Evolutionary conservation across 1,284 basidiomycete genomes (phyloP), one percentile per base, ranked within the genome.

Genomic region (Puccinia novopanici): DNA sequence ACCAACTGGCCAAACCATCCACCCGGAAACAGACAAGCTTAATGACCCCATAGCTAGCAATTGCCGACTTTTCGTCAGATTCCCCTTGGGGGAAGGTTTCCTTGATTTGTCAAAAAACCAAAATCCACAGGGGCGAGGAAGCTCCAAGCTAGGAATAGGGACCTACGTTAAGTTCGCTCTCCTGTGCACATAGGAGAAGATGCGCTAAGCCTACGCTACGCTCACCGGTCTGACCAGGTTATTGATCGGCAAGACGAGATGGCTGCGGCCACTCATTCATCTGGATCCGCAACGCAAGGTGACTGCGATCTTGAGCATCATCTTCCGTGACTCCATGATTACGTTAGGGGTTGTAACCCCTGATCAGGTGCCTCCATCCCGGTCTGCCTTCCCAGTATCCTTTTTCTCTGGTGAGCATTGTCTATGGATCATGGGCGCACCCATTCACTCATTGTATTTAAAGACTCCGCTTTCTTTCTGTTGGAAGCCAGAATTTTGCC

Each of bases 111-210:
- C 1, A 34, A 34, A 34, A 2, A 34, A 34, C 1, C 4, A 34
- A n/a, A 12, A 17, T 22, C 52, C 22, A 54, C 52, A 54, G 52
- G 52, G 52, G 52, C 22, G 52, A 54, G 52, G 52, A 8, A 17
- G 15, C 52, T 17, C 52, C 15, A 54, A 17, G 52, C 45, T 48
- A 13, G 45, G 45, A 48, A 54, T 54, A 54, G 52, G 15, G 52
- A 54, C 52, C 22, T 54, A 15, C 15, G 17, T 54, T 54, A 54
- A 54, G 15, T 54, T 54, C 52, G 52, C 52, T 17, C 52, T 54
- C 52, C 52, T 54, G 52, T 54, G 52, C 52, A 54, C 22, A 54
- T 54, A 54, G 52, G 52, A 54, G 52, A 54, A n/a, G 52, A 12
- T 54, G 13, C 17, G 52, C 52, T 54, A 48, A 13, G 17, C 45